Evolutionary conservation across 495 filamentous ascomycete genomes (phyloP).

Genomic region (Hypoxylon trugodes): DNA sequence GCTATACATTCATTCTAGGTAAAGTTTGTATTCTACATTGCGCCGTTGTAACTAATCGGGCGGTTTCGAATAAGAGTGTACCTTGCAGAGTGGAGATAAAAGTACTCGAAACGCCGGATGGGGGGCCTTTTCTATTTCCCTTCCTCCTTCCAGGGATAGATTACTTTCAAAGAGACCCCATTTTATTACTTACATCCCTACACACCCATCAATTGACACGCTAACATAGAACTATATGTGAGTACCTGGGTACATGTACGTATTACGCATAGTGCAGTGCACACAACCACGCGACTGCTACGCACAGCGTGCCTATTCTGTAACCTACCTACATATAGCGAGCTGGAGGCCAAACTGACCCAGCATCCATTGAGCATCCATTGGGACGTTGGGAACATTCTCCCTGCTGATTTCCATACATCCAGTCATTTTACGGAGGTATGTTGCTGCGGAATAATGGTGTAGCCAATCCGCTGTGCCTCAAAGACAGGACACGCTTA

Average conservation of each 20-base stretch:
- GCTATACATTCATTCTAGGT: no score
- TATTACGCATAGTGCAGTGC: conserved; percentile 1
- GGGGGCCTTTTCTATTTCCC: conserved; percentile 1
- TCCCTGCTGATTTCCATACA: neutral
- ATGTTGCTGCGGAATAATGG: no score
- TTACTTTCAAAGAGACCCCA: conserved; percentile 6
- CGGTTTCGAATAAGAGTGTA: conserved; percentile 32
- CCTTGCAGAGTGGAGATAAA: conserved; percentile 35
- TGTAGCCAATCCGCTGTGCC: no score
- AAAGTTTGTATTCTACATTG: no score
- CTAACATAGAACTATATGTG: neutral
- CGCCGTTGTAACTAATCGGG: conserved; percentile 12
- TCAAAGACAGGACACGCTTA: no score
- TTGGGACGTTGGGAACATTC: neutral
- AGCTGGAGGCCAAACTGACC: neutral
- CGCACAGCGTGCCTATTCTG: conserved; percentile 3
- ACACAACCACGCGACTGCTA: conserved; percentile 12
- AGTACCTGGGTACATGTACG: no score
- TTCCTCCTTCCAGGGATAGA: conserved; percentile 19
- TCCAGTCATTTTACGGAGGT: no score
- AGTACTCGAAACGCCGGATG: conserved; percentile 29
- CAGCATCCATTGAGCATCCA: no score
- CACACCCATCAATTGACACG: neutral
- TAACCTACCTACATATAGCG: neutral
- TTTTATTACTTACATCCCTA: neutral